Base-by-base conservation (phyloP, 345 rosid species). In the Sisymbrium altissimum region DNA sequence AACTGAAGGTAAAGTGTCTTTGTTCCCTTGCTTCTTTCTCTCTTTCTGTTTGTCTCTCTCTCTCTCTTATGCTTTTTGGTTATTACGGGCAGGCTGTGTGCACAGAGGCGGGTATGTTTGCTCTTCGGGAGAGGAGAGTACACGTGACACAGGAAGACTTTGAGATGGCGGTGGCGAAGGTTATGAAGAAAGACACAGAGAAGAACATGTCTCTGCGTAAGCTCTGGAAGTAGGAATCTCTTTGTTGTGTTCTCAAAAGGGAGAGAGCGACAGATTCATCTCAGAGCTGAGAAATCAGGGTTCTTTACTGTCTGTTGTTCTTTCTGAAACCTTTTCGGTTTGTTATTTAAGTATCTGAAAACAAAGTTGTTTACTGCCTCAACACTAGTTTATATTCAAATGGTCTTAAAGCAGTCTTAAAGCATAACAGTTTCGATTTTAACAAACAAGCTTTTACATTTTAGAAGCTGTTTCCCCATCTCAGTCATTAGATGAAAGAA, bases 71-170 rank as follows among this genome's bases (percentile, higher is more conserved):
- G 39, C 7, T 21, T 19, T n/a, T 52, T 75, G 74, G 41, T 46
- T 25, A 54, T 32, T 19, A 13, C 3, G 45, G 63, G 45, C 84
- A 96, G 99, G 99, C 99, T 19, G 99, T 96, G 40, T 96, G 99
- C 88, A 96, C 99, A 0, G 99, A 96, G 78, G 97, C 97, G 0
- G 99, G 99, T 0, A 96, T 96, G 99, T 96, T 96, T 89, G 99
- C 99, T 1, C 78, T 96, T 14, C 86, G 99, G 68, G 99, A 96
- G 86, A 84, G 99, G 55, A 85, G 99, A 83, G 97, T 92, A 4
- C 99, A 96, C 48, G 99, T 96, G 11, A 96, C 97, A 4, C 99
- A 96, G 49, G 99, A 96, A 81, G 99, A 96, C 80, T 92, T 96
- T 32, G 99, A 95, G 87, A 95, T 95, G 98, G 98, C 98, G 0